Evolutionary conservation across 2,329 filamentous ascomycete genomes (phyloP).

Genomic region (Xylariaceae sp.): DNA sequence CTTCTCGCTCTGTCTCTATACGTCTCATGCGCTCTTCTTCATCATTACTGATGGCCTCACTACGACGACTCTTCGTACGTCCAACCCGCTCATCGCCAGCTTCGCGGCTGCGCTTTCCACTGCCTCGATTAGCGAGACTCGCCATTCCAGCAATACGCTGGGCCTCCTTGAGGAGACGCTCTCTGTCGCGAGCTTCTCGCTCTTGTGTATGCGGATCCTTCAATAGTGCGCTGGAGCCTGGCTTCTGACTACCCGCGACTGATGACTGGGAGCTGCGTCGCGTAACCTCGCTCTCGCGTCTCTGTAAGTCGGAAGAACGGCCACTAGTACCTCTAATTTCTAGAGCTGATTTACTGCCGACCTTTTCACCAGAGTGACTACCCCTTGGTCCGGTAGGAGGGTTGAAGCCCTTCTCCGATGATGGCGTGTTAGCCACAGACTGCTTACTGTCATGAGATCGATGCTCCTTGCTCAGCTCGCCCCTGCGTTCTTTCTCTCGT

Average conservation of each 20-base stretch:
- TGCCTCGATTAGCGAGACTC: constrained; percentile 43
- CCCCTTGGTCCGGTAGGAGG: constrained; percentile 39
- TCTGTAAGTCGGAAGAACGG: constrained; percentile 25
- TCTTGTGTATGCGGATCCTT: constrained; percentile 64
- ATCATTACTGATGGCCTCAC: constrained; percentile 43
- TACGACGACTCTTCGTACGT: constrained; percentile 45
- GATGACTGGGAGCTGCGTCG: constrained; percentile 37
- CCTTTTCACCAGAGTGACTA: constrained; percentile 29
- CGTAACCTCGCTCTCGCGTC: constrained; percentile 29
- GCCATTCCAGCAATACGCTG: constrained; percentile 60
- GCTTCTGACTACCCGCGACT: constrained; percentile 22
- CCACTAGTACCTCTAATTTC: constrained; percentile 34
- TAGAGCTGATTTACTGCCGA: constrained; percentile 21
- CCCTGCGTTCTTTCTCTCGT: constrained; percentile 34
- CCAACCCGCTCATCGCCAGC: constrained; percentile 40
- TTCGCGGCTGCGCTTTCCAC: constrained; percentile 45
- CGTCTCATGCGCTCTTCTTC: constrained; percentile 50
- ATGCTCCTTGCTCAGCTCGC: constrained; percentile 35
- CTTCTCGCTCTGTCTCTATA: constrained; percentile 56
- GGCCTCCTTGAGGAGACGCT: constrained; percentile 62
- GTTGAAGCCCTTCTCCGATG: constrained; percentile 38
- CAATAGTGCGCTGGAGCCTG: constrained; percentile 15
- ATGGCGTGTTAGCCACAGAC: constrained; percentile 28
- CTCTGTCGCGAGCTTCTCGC: constrained; percentile 60
- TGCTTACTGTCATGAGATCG: constrained; percentile 34